phyloP scores from a whole-genome alignment of 2,329 filamentous ascomycete genomes.

The Westerdykella aurantiaca region DNA sequence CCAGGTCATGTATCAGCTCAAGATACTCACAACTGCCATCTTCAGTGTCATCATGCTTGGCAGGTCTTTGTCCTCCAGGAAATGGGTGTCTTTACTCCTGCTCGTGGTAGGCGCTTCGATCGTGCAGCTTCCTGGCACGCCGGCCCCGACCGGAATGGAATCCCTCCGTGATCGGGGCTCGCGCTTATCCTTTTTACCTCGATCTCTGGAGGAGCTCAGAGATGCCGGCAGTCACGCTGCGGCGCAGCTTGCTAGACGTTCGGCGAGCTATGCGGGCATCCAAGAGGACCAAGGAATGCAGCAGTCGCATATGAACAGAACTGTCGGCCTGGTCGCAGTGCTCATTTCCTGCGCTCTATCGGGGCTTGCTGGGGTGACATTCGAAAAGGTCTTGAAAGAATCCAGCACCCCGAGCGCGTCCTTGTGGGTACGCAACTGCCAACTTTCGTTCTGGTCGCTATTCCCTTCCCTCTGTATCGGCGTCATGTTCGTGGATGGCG shows the following conservation, averaged over 20 bases:
- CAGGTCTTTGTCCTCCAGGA: slow-evolving; percentile 61
- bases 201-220: slow-evolving; percentile 71
- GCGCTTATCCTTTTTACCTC: slow-evolving; percentile 60
- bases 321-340: slow-evolving; percentile 72
- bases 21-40: slow-evolving; percentile 84
- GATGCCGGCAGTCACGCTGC: slow-evolving; percentile 53
- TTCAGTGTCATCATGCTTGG: slow-evolving; percentile 77
- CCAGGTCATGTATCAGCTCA: slow-evolving; percentile 88
- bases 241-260: slow-evolving; percentile 53
- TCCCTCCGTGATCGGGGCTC: slow-evolving; percentile 55
- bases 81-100: slow-evolving; percentile 75
- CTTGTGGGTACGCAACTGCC: slow-evolving; percentile 91
- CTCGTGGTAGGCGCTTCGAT: slow-evolving; percentile 78
- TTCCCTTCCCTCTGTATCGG: slow-evolving; percentile 85
- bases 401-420: slow-evolving; percentile 67
- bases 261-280: slow-evolving; percentile 88
- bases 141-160: slow-evolving; percentile 49
- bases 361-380: slow-evolving; percentile 78
- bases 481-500: slow-evolving; percentile 79
- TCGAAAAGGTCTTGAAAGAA: slow-evolving; percentile 88
- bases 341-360: slow-evolving; percentile 73
- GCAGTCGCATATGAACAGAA: slow-evolving; percentile 63
- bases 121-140: slow-evolving; percentile 67
- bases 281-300: slow-evolving; percentile 53
- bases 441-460: slow-evolving; percentile 88